Percentiles rank a stretch among this genome's conserved stretches.
Conservation (phyloP, 805 yeast genomes). For the Candida yuanshanica region DNA sequence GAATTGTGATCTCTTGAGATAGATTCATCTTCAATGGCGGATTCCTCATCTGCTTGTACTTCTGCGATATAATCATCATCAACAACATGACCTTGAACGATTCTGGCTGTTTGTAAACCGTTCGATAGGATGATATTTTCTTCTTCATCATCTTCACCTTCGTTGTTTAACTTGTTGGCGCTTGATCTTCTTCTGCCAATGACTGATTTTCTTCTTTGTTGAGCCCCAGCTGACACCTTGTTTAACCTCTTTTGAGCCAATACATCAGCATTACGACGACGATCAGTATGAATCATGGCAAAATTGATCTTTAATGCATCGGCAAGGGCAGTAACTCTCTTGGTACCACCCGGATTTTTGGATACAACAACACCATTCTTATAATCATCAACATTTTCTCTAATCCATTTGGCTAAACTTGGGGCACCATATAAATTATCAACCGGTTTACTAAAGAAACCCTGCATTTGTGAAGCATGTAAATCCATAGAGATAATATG, state of each 20-base stretch:
- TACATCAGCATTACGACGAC: slow-evolving; percentile 78
- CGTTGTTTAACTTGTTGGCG: slow-evolving; percentile 27
- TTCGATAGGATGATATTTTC: slow-evolving; percentile 66
- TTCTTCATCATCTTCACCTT: slow-evolving; percentile 49
- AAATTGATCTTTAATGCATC: slow-evolving; percentile 92
- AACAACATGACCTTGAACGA: slow-evolving; percentile 95
- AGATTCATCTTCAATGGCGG: slow-evolving; percentile 26
- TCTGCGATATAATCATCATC: slow-evolving; percentile 62
- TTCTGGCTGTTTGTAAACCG: slow-evolving; percentile 91
- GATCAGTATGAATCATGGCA: slow-evolving; percentile 98
- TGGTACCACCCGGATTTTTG: slow-evolving; percentile 99
- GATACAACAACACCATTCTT: slow-evolving; percentile 91
- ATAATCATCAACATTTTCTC: slow-evolving; percentile 82
- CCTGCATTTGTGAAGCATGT: slow-evolving; percentile 98
- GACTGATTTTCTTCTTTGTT: slow-evolving; percentile 42
- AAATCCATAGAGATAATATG: slow-evolving; percentile 97
- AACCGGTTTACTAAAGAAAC: slow-evolving; percentile 94
- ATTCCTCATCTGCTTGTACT: slow-evolving; percentile 26
- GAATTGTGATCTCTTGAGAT: slow-evolving; percentile 25
- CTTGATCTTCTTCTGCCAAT: slow-evolving; percentile 39
- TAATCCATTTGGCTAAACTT: slow-evolving; percentile 92
- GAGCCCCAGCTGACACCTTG: slow-evolving; percentile 27
- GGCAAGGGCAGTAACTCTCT: slow-evolving; percentile 96
- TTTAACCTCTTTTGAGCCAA: slow-evolving; percentile 33
- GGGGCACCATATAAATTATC: slow-evolving; percentile 97